Base-by-base conservation (phyloP, 176 grass and related monocot genomes). In the Carex scoparia region DNA sequence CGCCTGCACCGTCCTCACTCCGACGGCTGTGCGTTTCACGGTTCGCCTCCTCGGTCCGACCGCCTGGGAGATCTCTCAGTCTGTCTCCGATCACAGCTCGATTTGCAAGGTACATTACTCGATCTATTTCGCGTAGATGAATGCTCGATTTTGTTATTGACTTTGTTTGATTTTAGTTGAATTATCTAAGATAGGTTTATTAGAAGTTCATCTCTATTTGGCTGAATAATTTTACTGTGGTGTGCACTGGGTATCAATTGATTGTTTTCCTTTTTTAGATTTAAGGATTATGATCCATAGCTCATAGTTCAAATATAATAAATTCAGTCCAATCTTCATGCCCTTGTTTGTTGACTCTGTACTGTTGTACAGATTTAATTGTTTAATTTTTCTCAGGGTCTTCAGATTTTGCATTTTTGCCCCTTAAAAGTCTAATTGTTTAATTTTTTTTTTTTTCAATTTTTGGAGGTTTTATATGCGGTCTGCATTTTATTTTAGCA, bases 101-200 rank as follows among this genome's bases (percentile, higher is more conserved):
- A 44, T 42, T 38, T 15, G 42, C 70, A 46, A 30, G 70, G 70
- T 74, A 53, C 70, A 30, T 13, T 28, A 27, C 70, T 74, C 74
- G 53, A 79, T 83, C 81, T 37, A 38, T 83, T 1, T 69, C 81
- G 7, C 38, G 57, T 58, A 30, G 53, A 79, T 79, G 35, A 13
- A 58, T 79, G 30, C 74, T 18, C 54, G 53, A 58, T 79, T 74
- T 44, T 74, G n/a, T 14, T 51, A n/a, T 32, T 49, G 30, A 33
- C 5, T 57, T 58, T 16, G 23, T 58, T 58, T 55, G 10, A 4
- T 74, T 75, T 16, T 11, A 75, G 46, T 72, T 55, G 48, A 76
- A 31, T 32, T 31, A 15, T 55, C 11, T 51, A 14, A 75, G 71
- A 75, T 75, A 51, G 44, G 48, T 77, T 77, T 55, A 11, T 56